Evolutionary conservation across 768 basidiomycete species (phyloP).

Genomic region (Trametes cubensis): DNA sequence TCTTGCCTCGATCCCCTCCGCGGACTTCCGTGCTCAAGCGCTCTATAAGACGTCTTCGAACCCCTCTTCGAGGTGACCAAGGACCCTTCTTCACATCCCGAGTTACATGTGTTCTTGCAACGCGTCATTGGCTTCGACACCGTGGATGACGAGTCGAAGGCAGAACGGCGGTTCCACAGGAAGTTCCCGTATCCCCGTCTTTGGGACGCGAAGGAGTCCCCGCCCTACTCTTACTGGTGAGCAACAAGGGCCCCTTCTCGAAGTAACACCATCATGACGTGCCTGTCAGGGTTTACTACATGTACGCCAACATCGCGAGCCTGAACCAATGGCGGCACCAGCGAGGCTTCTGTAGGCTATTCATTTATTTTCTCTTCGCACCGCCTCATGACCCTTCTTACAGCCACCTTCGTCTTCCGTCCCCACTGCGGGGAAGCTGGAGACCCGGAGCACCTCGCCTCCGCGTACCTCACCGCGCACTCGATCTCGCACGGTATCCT

Average conservation of each 20-base stretch:
- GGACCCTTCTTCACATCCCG: slow-evolving; percentile 87
- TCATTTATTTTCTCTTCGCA: neutral
- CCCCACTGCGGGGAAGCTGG: slow-evolving; percentile 98
- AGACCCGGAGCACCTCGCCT: slow-evolving; percentile 95
- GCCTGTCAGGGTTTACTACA: slow-evolving; percentile 83
- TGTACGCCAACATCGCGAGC: slow-evolving; percentile 95
- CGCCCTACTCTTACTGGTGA: slow-evolving; percentile 95
- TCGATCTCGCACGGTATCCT: slow-evolving; percentile 99
- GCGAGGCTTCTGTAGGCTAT: slow-evolving; percentile 84
- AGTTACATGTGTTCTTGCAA: slow-evolving; percentile 93
- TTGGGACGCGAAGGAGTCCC: slow-evolving; percentile 89
- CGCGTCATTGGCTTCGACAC: slow-evolving; percentile 96
- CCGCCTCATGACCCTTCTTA: neutral
- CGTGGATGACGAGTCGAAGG: slow-evolving; percentile 98
- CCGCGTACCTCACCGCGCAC: slow-evolving; percentile 94
- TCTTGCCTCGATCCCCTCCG: neutral
- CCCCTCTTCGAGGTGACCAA: slow-evolving; percentile 96
- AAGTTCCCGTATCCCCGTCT: slow-evolving; percentile 91
- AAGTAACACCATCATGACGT: neutral
- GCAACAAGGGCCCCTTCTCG: slow-evolving; percentile 30
- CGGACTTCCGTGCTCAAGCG: neutral
- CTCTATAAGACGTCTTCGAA: slow-evolving; percentile 75
- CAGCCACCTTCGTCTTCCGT: slow-evolving; percentile 95
- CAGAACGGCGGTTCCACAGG: slow-evolving; percentile 86
- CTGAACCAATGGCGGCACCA: slow-evolving; percentile 89